Evolutionary conservation across 176 grass and related monocot genomes (phyloP), one percentile per base, ranked within the genome.

Genomic region (Ampelocalamus luodianensis): DNA sequence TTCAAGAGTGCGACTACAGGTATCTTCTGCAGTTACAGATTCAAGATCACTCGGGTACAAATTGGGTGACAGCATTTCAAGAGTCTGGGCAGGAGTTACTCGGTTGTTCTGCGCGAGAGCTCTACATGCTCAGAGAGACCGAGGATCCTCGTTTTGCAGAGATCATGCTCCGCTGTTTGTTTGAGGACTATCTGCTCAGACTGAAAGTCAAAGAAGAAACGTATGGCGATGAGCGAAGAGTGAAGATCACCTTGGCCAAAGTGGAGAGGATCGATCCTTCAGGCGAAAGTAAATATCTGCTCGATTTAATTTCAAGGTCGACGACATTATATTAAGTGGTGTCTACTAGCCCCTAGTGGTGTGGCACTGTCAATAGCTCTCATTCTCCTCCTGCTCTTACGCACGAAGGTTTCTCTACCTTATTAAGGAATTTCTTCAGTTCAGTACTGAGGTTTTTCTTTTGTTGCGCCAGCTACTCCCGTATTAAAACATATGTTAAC

Each of bases 121-220:
- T 99, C 11, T 65, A 91, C 60, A 87, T 45, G 54, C 83, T 91
- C 5, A 93, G 89, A 77, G 80, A 92, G 48, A 75, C 78, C 3
- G 77, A 87, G 7, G 88, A 94, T 79, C 61, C 37, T 81, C 90
- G 69, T 26, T 99, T 91, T 82, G 85, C 36, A 60, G 81, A 92
- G 48, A 83, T 73, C 63, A 76, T 99, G 79, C 38, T 86, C n/a
- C 48, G 49, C 24, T 87, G 91, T 51, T 88, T 99, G 75, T 88
- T 91, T 81, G 29, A 84, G 74, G 78, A 87, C 20, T 95, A 89
- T 79, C 63, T 94, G 24, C 88, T 96, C 24, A 93, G 87, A 75
- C 80, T 99, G 84, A 96, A 99, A 79, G 82, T 95, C 49, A 98
- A 98, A 85, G 96, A 99, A 71, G 96, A 99, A 79, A 72, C 78